A percentile compares a stretch with the other conserved stretches of the same genome.
Conservation (phyloP, 192 early-diverging fungal species). For the Physocladia obscura region DNA sequence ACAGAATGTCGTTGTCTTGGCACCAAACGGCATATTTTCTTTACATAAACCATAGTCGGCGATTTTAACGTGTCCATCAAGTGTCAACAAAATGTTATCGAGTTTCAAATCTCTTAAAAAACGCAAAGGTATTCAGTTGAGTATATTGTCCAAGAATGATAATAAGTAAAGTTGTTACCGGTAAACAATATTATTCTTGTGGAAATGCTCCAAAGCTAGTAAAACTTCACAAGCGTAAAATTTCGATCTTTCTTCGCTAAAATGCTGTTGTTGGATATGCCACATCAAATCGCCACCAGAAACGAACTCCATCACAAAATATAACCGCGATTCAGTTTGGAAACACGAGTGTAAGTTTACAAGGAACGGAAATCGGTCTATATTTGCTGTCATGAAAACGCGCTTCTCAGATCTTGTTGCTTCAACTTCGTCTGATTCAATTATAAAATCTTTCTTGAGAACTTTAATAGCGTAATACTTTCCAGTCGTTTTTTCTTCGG, state of each 20-base stretch:
- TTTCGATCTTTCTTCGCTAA: slow-evolving; percentile 88
- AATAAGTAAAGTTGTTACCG: slow-evolving; percentile 38
- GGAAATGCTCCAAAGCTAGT: slow-evolving; percentile 93
- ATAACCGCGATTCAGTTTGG: slow-evolving; percentile 40
- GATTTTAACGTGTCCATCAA: slow-evolving; percentile 95
- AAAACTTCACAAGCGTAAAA: slow-evolving; percentile 97
- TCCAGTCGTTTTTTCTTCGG: slow-evolving; percentile 82
- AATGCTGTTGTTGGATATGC: slow-evolving; percentile 91
- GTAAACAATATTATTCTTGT: slow-evolving; percentile 90
- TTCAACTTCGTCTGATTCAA: slow-evolving; percentile 97
- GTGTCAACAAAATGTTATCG: slow-evolving; percentile 90
- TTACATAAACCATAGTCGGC: slow-evolving; percentile 99
- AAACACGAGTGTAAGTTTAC: slow-evolving; percentile 46
- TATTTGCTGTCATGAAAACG: slow-evolving; percentile 88
- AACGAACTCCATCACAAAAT: slow-evolving; percentile 99
- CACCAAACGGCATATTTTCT: slow-evolving; percentile 85
- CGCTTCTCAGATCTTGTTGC: slow-evolving; percentile 93
- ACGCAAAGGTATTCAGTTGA: too few species aligned
- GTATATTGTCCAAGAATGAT: neutral
- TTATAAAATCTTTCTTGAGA: slow-evolving; percentile 96
- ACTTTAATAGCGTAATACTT: slow-evolving; percentile 96
- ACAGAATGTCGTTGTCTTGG: slow-evolving; percentile 91
- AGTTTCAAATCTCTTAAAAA: slow-evolving; percentile 84
- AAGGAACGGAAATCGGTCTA: slow-evolving; percentile 90
- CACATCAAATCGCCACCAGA: slow-evolving; percentile 98